phyloP scores from a whole-genome alignment of 2,329 filamentous ascomycete genomes.

The Fusarium begoniae region DNA sequence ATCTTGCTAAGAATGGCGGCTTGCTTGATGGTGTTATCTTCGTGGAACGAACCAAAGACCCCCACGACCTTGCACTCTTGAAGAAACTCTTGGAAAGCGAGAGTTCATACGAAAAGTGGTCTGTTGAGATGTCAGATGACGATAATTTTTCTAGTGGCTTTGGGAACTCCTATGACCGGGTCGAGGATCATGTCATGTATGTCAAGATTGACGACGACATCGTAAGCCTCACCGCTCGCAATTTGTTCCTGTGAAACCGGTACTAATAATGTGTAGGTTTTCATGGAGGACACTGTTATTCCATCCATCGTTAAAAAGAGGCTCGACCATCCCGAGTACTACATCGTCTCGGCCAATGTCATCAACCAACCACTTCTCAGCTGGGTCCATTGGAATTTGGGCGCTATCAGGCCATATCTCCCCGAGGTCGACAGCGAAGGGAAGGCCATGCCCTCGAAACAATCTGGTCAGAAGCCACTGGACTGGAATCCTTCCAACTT shows the following conservation, averaged over 20 bases:
- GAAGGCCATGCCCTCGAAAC: constrained; percentile 35
- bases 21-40: constrained; percentile 57
- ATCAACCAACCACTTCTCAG: constrained; percentile 64
- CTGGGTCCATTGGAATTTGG: constrained; percentile 63
- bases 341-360: constrained; percentile 64
- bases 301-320: constrained; percentile 63
- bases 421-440: constrained; percentile 52
- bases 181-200: constrained; percentile 57
- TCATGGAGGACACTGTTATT: constrained; percentile 54
- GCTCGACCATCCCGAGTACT: constrained; percentile 59
- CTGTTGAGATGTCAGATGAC: constrained; percentile 46
- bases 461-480: constrained; percentile 28
- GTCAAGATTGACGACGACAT: constrained; percentile 51
- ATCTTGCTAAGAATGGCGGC: constrained; percentile 55
- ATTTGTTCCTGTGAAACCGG: accelerated
- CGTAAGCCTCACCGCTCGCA: constrained; percentile 40
- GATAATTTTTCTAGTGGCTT: constrained; percentile 46
- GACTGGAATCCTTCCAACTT: constrained; percentile 53
- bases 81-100: constrained; percentile 50
- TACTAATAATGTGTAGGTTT: constrained; percentile 41
- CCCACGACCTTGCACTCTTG: constrained; percentile 52
- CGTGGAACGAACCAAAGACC: constrained; percentile 52
- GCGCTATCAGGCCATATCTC: constrained; percentile 62
- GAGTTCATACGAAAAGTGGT: constrained; percentile 50
- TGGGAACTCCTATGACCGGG: constrained; percentile 52